phyloP scores from a whole-genome alignment of 2,329 filamentous ascomycete genomes.

The Phoma herbarum region DNA sequence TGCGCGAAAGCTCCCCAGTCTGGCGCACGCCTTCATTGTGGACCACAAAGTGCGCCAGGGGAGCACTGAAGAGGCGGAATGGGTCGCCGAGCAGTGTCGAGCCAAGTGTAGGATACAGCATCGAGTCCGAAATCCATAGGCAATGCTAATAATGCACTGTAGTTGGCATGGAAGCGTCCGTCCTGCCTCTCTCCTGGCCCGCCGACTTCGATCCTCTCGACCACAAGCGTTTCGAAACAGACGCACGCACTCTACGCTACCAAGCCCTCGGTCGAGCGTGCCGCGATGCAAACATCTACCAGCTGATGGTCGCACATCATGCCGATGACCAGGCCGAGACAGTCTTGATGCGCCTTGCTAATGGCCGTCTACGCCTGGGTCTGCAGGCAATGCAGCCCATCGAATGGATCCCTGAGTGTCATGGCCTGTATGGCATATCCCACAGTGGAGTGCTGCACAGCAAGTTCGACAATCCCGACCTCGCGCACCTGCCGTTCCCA shows the following conservation, averaged over 20 bases:
- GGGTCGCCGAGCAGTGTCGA: slow-evolving; percentile 58
- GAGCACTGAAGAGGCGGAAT: slow-evolving; percentile 64
- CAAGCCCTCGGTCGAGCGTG: slow-evolving; percentile 72
- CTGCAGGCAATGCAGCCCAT: slow-evolving; percentile 73
- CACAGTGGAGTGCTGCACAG: slow-evolving; percentile 39
- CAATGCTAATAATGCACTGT: slow-evolving; percentile 28
- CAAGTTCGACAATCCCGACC: neutral
- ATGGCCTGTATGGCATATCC: slow-evolving; percentile 75
- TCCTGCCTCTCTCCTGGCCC: slow-evolving; percentile 52
- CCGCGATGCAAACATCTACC: slow-evolving; percentile 59
- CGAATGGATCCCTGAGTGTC: slow-evolving; percentile 82
- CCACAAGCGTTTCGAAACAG: slow-evolving; percentile 75
- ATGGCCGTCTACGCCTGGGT: slow-evolving; percentile 73
- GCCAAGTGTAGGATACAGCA: slow-evolving; percentile 58
- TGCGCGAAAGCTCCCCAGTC: slow-evolving; percentile 17
- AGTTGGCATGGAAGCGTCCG: slow-evolving; percentile 44
- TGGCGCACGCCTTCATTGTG: slow-evolving; percentile 66
- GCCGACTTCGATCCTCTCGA: slow-evolving; percentile 50
- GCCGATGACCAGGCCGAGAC: slow-evolving; percentile 92
- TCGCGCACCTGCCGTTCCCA: slow-evolving; percentile 17
- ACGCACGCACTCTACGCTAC: slow-evolving; percentile 79
- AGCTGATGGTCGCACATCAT: slow-evolving; percentile 85
- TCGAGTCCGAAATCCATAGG: too few species aligned
- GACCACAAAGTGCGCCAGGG: slow-evolving; percentile 67
- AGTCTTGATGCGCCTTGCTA: slow-evolving; percentile 77